Evolutionary conservation across 495 filamentous ascomycete species (phyloP).

Genomic region (Daldinia loculata): DNA sequence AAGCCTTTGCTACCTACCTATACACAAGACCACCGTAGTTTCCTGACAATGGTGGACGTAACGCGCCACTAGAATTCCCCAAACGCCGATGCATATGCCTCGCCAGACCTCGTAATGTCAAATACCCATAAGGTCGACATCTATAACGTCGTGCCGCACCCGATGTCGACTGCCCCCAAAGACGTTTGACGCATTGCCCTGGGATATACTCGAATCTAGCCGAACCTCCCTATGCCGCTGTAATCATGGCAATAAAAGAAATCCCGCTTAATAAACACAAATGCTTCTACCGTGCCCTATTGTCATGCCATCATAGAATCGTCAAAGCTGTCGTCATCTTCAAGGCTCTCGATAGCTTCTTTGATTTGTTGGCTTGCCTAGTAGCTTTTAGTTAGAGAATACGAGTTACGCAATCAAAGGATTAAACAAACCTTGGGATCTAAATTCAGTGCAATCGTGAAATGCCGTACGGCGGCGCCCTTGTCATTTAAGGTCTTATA

Average conservation of each 20-base stretch:
- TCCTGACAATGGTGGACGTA: slow-evolving; percentile 14
- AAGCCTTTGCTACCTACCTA: slow-evolving; percentile 37
- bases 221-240: slow-evolving; percentile 20
- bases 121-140: slow-evolving; percentile 14
- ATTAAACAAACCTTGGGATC: slow-evolving; percentile 81
- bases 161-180: slow-evolving; percentile 14
- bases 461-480: slow-evolving; percentile 83
- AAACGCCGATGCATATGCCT: slow-evolving; percentile 44
- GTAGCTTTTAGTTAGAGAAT: slow-evolving; percentile 35
- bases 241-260: slow-evolving; percentile 27
- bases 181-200: slow-evolving; percentile 17
- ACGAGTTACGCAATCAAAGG: background rate
- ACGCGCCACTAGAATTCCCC: slow-evolving; percentile 21
- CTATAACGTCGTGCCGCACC: slow-evolving; percentile 17
- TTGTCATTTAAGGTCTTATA: slow-evolving; percentile 85
- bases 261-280: slow-evolving; percentile 17
- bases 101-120: slow-evolving; percentile 25
- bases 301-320: slow-evolving; percentile 65
- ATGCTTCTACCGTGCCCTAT: slow-evolving; percentile 14
- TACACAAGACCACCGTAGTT: slow-evolving; percentile 32
- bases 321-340: slow-evolving; percentile 84
- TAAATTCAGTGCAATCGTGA: slow-evolving; percentile 91
- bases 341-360: slow-evolving; percentile 86
- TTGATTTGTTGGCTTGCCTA: slow-evolving; percentile 92
- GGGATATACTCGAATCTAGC: slow-evolving; percentile 25